Evolutionary conservation across 2,329 filamentous ascomycete genomes (phyloP), one percentile per base, ranked within the genome.

Genomic region (Phaeomoniella chlamydospora): DNA sequence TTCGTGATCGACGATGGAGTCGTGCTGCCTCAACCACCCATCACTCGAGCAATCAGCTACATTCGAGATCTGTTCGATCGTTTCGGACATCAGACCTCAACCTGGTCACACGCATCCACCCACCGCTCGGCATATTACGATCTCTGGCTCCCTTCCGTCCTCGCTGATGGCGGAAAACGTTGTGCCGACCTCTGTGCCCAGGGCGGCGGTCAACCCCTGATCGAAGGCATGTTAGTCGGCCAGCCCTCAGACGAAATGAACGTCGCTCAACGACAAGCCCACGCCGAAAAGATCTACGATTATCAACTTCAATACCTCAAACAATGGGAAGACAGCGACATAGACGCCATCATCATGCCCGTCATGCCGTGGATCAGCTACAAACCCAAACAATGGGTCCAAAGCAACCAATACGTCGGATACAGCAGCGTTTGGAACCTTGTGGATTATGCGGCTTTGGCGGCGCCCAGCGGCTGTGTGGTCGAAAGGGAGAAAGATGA

Each of bases 371-470:
- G 22, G 22, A 26, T 26, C 22, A n/a, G 22, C 36, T 50, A 50
- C 40, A 49, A 43, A 19, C 51, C 51, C 14, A 54, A 45, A 41
- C 48, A 47, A 9, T 52, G 47, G 57, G 55, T 50, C 3, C 50
- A 51, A 41, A 54, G 46, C 37, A 54, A 26, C 22, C 22, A 48
- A 32, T 59, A 53, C 38, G 47, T 51, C 38, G 53, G 51, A 12
- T 57, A 57, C 38, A 56, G 52, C 1, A 48, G 45, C 30, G 46
- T 58, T 40, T 51, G 56, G 56, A 53, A 56, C 29, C 18, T 61
- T 17, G 18, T 57, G 26, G 47, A 60, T 2, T 54, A 51, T 43
- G 44, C 55, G 3, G 46, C 47, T 15, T 35, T 59, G 33, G 43
- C 49, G 15, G 37, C 58, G 31, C 54, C 56, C 13, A 48, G 44